phyloP scores from a whole-genome alignment of 352 stramenopile species.

The Globisporangium parvum region DNA sequence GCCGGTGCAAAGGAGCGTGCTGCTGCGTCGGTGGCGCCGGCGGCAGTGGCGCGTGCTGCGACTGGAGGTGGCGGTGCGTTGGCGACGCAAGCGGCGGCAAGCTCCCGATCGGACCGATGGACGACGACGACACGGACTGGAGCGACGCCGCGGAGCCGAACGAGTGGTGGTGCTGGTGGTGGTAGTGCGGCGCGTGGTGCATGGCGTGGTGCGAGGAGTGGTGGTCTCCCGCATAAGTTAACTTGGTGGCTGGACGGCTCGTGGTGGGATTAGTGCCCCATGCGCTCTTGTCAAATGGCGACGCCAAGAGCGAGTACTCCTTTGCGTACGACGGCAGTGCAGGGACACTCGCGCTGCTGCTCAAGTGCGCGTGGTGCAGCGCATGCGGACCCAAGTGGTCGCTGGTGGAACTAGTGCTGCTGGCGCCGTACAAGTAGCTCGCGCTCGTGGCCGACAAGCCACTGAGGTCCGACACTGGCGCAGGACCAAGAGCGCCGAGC shows the following conservation, averaged over 20 bases:
- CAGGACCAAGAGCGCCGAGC: conserved; percentile 20
- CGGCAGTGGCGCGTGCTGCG: conserved; percentile 1
- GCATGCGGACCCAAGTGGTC: conserved; percentile 11
- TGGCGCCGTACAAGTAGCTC: conserved; percentile 24
- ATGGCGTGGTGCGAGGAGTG: conserved; percentile 15
- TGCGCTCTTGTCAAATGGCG: conserved; percentile 54
- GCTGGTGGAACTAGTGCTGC: background rate
- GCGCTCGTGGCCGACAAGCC: conserved; percentile 17
- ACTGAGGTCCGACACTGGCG: conserved; percentile 25
- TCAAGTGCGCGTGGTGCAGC: conserved; percentile 16
- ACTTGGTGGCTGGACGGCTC: conserved; percentile 16
- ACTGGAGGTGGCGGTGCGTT: conserved; percentile 10
- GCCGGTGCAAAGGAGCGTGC: conserved; percentile 1
- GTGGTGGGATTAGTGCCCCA: conserved; percentile 18
- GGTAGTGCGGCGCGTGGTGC: conserved; percentile 3
- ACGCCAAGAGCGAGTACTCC: conserved; percentile 52
- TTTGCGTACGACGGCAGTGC: conserved; percentile 43
- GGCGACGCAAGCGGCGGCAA: conserved; percentile 15
- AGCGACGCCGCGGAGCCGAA: conserved; percentile 2
- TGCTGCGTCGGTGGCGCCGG: background rate
- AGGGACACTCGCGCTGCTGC: conserved; percentile 13
- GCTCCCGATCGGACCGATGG: conserved; percentile 23
- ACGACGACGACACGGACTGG: background rate
- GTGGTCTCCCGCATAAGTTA: conserved; percentile 53
- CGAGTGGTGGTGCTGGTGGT: conserved; percentile 1